Percentiles rank a stretch among this genome's conserved stretches.
Conservation (phyloP, 1,139 yeast species). For the Meyerozyma guilliermondii region DNA sequence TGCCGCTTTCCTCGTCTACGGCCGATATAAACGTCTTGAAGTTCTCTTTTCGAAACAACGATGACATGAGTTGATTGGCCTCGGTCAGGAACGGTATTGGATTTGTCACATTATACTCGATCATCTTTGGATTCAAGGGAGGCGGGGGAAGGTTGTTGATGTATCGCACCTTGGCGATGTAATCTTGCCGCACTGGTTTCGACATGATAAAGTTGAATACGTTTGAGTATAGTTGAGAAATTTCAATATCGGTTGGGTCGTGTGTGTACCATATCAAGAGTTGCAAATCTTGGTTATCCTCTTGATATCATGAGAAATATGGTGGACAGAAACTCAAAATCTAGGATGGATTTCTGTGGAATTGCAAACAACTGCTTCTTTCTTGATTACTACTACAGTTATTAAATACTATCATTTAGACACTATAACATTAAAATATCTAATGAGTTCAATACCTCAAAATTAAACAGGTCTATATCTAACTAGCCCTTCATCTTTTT, state of each 20-base stretch:
- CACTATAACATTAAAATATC: too few relatives aligned
- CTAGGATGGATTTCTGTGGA: too few relatives aligned
- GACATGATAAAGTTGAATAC: conserved; percentile 7
- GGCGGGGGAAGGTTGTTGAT: conserved; percentile 91
- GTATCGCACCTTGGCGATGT: conserved; percentile 81
- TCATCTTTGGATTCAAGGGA: conserved; percentile 81
- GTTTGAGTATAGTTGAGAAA: too few relatives aligned
- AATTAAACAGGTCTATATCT: too few relatives aligned
- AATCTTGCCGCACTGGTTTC: conserved; percentile 68
- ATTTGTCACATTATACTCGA: conserved; percentile 48
- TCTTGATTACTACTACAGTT: too few relatives aligned
- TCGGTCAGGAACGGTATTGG: conserved; percentile 39
- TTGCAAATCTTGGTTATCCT: too few relatives aligned
- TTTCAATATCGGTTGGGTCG: not conserved
- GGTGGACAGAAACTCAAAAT: too few relatives aligned
- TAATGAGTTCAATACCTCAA: too few relatives aligned
- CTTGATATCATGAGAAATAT: too few relatives aligned
- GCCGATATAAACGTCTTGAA: conserved; percentile 60
- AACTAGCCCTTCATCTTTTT: conserved; percentile 5
- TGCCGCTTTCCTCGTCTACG: conserved; percentile 69
- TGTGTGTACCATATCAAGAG: conserved; percentile 3
- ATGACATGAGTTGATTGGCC: conserved; percentile 62
- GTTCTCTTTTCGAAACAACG: conserved; percentile 73
- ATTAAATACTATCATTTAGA: too few relatives aligned
- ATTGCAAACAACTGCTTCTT: too few relatives aligned